Percentiles rank a stretch among this genome's conserved stretches.
Conservation (phyloP, 352 stramenopile species). For the Phytophthora sp. region DNA sequence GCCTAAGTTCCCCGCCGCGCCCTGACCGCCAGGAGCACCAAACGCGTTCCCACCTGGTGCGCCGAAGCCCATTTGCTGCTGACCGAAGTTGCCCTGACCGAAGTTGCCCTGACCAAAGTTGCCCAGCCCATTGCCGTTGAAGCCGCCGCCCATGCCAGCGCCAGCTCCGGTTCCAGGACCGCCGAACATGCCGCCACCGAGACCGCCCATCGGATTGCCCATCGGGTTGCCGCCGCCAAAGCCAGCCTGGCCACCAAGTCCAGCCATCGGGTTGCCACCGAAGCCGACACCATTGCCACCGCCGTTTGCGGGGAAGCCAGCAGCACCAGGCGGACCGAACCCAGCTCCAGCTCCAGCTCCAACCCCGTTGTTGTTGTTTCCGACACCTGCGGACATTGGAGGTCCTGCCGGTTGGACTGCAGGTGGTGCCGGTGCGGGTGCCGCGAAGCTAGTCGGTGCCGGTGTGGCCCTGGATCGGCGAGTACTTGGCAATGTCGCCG, state of each 20-base stretch:
- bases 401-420: constrained; percentile 6
- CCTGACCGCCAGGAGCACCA: constrained; percentile 3
- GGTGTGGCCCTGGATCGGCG: constrained; percentile 18
- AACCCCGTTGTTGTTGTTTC: background rate
- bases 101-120: background rate
- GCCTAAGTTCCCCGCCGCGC: constrained; percentile 4
- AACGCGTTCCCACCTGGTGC: constrained; percentile 8
- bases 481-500: constrained; percentile 7
- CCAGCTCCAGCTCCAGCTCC: background rate
- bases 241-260: background rate
- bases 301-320: background rate
- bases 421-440: background rate
- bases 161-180: background rate
- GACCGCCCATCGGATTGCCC: background rate
- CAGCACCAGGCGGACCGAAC: background rate
- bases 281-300: too few relatives aligned
- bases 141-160: background rate
- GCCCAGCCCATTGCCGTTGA: constrained; percentile 4
- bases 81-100: too few relatives aligned
- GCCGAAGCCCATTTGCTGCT: constrained; percentile 9
- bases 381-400: background rate
- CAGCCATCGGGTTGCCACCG: constrained; percentile 4
- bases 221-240: constrained; percentile 19
- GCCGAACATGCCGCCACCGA: constrained; percentile 4
- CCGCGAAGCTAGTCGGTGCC: constrained; percentile 17